phyloP scores from a whole-genome alignment of 2,329 filamentous ascomycete genomes.

The Colletotrichum acutatum region DNA sequence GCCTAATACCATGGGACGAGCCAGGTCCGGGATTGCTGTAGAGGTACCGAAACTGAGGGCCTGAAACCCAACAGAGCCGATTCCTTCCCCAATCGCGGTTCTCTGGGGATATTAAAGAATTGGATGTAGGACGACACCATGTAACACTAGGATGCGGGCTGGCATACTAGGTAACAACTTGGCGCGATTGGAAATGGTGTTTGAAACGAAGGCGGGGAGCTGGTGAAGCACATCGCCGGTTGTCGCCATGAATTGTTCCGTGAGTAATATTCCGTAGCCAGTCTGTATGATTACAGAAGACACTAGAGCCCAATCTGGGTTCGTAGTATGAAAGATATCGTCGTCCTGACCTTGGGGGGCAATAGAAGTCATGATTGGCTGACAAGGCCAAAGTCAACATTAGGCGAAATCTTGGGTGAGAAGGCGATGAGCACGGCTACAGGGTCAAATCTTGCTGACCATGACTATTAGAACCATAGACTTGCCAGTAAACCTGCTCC shows the following conservation, averaged over 20 bases:
- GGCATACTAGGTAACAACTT: background rate
- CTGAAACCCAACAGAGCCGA: background rate
- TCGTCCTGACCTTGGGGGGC: background rate
- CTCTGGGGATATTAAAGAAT: background rate
- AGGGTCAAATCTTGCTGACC: constrained; percentile 14
- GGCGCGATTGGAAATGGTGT: background rate
- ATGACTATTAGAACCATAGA: background rate
- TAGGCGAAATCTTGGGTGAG: background rate
- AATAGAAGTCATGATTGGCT: background rate
- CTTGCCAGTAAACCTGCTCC: constrained; percentile 5
- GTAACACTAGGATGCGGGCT: background rate
- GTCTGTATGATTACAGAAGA: background rate
- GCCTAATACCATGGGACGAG: background rate
- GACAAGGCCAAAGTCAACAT: background rate
- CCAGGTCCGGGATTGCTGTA: background rate
- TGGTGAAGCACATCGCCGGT: background rate
- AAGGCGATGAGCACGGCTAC: background rate
- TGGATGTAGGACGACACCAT: background rate
- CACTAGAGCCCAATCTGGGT: background rate
- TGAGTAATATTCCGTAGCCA: background rate
- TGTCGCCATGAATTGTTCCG: background rate
- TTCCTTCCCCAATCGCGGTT: background rate
- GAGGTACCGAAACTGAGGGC: background rate
- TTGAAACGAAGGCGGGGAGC: constrained; percentile 12
- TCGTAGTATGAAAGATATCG: background rate